Base-by-base conservation (phyloP, 768 basidiomycete genomes). In the Calvatia gigantea region DNA sequence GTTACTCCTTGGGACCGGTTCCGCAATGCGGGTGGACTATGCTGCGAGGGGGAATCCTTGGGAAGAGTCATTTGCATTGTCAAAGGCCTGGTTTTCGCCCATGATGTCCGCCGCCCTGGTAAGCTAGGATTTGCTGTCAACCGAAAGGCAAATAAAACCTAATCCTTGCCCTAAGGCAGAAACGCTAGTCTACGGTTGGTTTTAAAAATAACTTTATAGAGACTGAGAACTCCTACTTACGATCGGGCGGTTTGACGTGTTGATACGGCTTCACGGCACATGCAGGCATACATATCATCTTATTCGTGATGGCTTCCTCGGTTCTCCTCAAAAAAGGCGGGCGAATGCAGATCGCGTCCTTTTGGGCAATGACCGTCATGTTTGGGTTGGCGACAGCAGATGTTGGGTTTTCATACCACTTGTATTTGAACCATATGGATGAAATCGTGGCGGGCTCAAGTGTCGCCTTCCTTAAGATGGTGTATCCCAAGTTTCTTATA, bases 201-300 rank as follows among this genome's bases (percentile, higher is more conserved):
- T 33, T n/a, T n/a, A 27, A 7, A n/a, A 31, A 15, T 4, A 31
- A 8, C 8, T 27, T 39, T 5, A n/a, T n/a, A n/a, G n/a, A n/a
- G n/a, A n/a, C n/a, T n/a, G n/a, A n/a, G n/a, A n/a, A n/a, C n/a
- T n/a, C n/a, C n/a, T n/a, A n/a, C n/a, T n/a, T n/a, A n/a, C n/a
- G n/a, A n/a, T n/a, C n/a, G 2, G n/a, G 17, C n/a, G n/a, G n/a
- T n/a, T n/a, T n/a, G n/a, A n/a, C n/a, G n/a, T n/a, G n/a, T n/a
- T n/a, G n/a, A n/a, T n/a, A n/a, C n/a, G n/a, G n/a, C n/a, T n/a
- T n/a, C n/a, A n/a, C n/a, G n/a, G n/a, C n/a, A n/a, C n/a, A n/a
- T n/a, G 39, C 55, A 69, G 74, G 73, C 21, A 65, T 73, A 41
- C 73, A 75, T 57, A 56, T 65, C 23, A 64, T 73, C 29, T 65